Evolutionary conservation across 441 rosid species (phyloP).

Genomic region (Daphne laureola): DNA sequence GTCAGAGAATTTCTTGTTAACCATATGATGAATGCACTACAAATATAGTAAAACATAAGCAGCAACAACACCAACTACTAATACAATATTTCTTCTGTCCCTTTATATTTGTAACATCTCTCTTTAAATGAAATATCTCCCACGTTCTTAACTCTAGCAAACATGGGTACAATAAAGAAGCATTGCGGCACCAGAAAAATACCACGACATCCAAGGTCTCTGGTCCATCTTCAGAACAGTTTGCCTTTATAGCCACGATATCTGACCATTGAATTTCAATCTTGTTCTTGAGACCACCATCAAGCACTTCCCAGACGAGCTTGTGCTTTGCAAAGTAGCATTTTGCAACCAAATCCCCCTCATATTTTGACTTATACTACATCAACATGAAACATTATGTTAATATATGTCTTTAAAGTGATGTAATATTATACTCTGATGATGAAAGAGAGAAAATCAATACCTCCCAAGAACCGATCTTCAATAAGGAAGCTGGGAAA

Average conservation of each 20-base stretch:
- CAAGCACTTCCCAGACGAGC: conserved; percentile 70
- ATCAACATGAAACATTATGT: background rate
- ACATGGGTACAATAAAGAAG: background rate
- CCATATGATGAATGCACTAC: background rate
- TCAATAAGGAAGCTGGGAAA: conserved; percentile 29
- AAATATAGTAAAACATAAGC: background rate
- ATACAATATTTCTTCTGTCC: too few species aligned
- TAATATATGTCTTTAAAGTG: too few species aligned
- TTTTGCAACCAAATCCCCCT: conserved; percentile 56
- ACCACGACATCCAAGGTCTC: conserved; percentile 54
- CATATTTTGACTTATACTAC: conserved; percentile 39
- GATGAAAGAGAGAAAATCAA: background rate
- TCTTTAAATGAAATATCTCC: background rate
- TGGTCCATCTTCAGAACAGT: conserved; percentile 26
- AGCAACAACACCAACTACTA: background rate
- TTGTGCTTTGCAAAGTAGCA: conserved; percentile 61
- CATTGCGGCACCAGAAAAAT: conserved; percentile 8
- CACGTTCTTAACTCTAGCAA: background rate
- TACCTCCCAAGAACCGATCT: conserved; percentile 49
- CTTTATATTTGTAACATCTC: too few species aligned
- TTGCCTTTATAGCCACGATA: conserved; percentile 46
- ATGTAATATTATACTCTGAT: background rate
- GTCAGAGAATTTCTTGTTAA: conserved; percentile 14
- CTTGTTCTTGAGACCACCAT: conserved; percentile 55
- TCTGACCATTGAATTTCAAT: conserved; percentile 71